Base-by-base conservation (phyloP, 768 basidiomycete genomes). In the button mushroom (Agaricus bisporus) region DNA sequence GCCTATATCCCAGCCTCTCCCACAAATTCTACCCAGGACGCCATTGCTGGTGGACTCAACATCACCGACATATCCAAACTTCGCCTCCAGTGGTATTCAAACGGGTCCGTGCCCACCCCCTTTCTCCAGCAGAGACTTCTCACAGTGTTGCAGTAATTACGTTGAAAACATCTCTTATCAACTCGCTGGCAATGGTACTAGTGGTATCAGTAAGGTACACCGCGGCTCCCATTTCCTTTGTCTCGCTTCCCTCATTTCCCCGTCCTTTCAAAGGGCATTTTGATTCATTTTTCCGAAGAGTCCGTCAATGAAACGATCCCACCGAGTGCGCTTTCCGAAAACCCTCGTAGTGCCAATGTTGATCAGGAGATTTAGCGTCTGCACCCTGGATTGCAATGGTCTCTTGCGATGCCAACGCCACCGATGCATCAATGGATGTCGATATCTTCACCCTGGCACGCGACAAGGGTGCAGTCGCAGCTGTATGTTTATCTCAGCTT, bases 341-440 rank as follows among this genome's bases (percentile, higher is more conserved):
- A 25, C 32, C n/a, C 48, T 15, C 18, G 12, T 47, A 3, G 25
- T 59, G 46, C 51, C 48, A 49, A 36, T 60, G 38, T 41, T 48
- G 60, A 22, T 50, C 2, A 50, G 25, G 14, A 25, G 63, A 60
- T 55, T 35, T 64, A 79, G 86, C 88, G 2, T 74, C 70, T 5
- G 90, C 92, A 0, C 91, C 94, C 3, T 97, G 93, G 92, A 88
- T 97, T 60, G 94, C 94, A 11, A 76, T 94, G 58, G 79, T 97
- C 46, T 79, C 83, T 3, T 95, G 93, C 66, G 92, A 95, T 63
- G 63, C 64, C 52, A 93, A 94, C 65, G 76, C 84, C 15, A 89
- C 89, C 14, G 70, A 78, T 55, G 72, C 80, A 3, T 82, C 83
- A 1, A 64, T 72, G 61, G 73, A 79, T 2, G 66, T 73, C 45